A percentile compares a stretch with the other conserved stretches of the same genome.
Evolutionary conservation across 805 yeast species (phyloP).

Genomic region (Zygoascus ofunaensis): DNA sequence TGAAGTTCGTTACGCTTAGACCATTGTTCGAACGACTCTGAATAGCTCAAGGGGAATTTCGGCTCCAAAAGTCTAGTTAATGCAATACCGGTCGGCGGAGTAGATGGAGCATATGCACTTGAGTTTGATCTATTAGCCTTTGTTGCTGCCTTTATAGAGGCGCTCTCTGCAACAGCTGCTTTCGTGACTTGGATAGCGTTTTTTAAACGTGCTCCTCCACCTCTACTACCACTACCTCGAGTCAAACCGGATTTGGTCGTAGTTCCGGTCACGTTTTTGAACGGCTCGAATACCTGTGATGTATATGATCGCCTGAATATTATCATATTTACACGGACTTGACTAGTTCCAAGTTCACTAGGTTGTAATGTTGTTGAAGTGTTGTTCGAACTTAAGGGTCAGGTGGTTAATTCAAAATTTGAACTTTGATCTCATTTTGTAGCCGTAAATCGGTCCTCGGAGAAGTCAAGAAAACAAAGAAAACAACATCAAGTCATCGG

Average conservation of each 20-base stretch:
- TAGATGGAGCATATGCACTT: conserved; percentile 17
- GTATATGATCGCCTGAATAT: background rate
- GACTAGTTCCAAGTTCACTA: too few relatives aligned
- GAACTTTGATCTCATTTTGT: too few relatives aligned
- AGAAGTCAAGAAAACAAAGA: too few relatives aligned
- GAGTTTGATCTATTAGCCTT: background rate
- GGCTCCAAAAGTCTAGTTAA: conserved; percentile 21
- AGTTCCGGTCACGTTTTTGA: background rate
- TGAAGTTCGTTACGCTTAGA: conserved; percentile 28
- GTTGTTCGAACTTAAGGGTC: too few relatives aligned
- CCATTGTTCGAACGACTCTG: conserved; percentile 39
- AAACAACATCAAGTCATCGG: too few relatives aligned
- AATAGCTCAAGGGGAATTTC: conserved; percentile 29
- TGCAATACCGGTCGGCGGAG: conserved; percentile 31
- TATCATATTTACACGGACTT: too few relatives aligned
- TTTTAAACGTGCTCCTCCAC: background rate
- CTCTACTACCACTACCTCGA: too few relatives aligned
- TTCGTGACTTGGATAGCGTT: too few relatives aligned
- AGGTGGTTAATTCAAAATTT: too few relatives aligned
- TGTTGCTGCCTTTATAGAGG: background rate
- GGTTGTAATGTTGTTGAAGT: too few relatives aligned
- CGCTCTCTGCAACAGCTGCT: too few relatives aligned
- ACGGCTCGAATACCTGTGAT: background rate
- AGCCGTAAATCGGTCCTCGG: too few relatives aligned
- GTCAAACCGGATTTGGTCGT: conserved; percentile 2